Base-by-base conservation (phyloP, 2,329 filamentous ascomycete genomes). In the Pseudogymnoascus sp. region DNA sequence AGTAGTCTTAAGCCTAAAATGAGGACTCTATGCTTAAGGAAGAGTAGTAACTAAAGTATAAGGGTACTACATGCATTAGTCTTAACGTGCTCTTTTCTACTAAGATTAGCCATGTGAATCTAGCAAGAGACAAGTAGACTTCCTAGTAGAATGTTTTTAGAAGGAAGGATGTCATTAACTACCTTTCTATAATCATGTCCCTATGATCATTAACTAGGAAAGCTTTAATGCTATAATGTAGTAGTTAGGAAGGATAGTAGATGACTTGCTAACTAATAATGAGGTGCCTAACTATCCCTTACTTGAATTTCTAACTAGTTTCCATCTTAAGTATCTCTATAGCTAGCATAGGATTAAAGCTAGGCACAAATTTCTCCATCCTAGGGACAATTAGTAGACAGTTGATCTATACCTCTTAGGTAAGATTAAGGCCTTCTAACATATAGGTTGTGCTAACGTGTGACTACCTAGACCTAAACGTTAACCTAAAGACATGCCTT, bases 111-210 rank as follows among this genome's bases (percentile, higher is more conserved):
- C 21, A 4, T 51, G 62, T 60, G 60, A 67, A 57, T 64, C 48
- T n/a, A 43, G 62, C 64, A 37, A 39, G 41, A 66, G 63, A 57
- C 65, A 67, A 34, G 60, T 63, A 14, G 37, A 67, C 28, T 60
- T 37, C 48, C 57, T 67, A 36, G 64, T 64, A 43, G 41, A 23
- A 8, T 62, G 54, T 34, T 67, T 67, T 51, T 31, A 43, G 13
- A 67, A 41, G 57, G 64, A 65, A 43, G 41, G 36, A 57, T 64
- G 64, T 43, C 21, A 37, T 21, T 6, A n/a, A 5, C 3, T 41
- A 6, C 37, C n/a, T 5, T 5, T 41, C 14, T 43, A 63, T 41
- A 75, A 76, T 69, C 68, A 73, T 65, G 68, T 75, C 64, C 70
- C 70, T 65, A 68, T 70, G 2, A 62, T 74, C 11, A 70, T 76